Base-by-base conservation (phyloP, 2,329 filamentous ascomycete species). In the Penicillium sp. region DNA sequence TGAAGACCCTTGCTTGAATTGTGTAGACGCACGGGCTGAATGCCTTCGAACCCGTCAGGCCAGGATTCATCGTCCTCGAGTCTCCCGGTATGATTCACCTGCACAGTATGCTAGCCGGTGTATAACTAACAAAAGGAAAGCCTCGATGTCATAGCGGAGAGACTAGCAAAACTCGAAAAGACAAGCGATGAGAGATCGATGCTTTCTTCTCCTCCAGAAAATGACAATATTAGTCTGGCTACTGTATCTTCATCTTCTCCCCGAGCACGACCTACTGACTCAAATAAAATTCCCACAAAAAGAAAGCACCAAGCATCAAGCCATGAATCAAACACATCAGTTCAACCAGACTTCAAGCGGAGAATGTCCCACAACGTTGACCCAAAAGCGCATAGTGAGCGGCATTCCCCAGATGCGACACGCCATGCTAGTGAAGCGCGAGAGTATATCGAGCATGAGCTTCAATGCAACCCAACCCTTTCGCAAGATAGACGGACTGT, bases 1-100 rank as follows among this genome's bases (percentile, higher is more conserved):
- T 21, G 60, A 56, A 11, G 62, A 66, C 4, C 78, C 79, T 1
- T 81, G 79, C 51, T 71, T 73, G 19, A 80, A 80, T 54, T 81
- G 79, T 52, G 53, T 66, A 29, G 79, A 77, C 51, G 67, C 76
- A 11, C 58, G 64, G 9, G 65, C 64, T 19, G 66, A 74, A 59
- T 79, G 76, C 58, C 39, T 40, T 45, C 63, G 63, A 19, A 58
- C 53, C n/a, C 63, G 63, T n/a, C 58, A 62, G 6, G 51, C 62
- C 31, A 58, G 62, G 26, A 39, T 64, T 10, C 61, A 63, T 44
- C 56, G 63, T 21, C 60, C 62, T 1, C 56, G 60, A 29, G 60
- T 64, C 13, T 64, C 61, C 39, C 60, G 62, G 63, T 64, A 45
- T 6, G 37, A 45, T 24, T 29, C 11, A 11, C 5, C 23, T n/a